Percentiles rank a stretch among this genome's conserved stretches.
Conservation (phyloP, 2,329 filamentous ascomycete species). For the Akanthomyces dipterigenus region DNA sequence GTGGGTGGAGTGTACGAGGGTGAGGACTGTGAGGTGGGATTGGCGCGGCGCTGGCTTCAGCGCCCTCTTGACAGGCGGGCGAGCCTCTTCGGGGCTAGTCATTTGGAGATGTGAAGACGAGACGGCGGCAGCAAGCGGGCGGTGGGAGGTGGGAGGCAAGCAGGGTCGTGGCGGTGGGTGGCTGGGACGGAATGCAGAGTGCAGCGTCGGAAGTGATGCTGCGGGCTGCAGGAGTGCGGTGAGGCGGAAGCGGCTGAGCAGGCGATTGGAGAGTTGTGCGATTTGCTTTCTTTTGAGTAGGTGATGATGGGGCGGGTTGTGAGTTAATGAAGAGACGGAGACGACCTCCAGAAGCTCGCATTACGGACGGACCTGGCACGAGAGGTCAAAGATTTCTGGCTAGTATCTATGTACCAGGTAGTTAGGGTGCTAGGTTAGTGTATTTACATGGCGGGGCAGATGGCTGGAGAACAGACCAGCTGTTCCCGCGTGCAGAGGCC, state of each 20-base stretch:
- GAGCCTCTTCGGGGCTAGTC: constrained; percentile 11
- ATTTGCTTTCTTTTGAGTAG: not conserved
- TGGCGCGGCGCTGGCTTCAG: constrained; percentile 4
- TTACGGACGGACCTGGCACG: no score
- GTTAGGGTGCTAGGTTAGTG: no score
- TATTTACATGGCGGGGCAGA: not conserved
- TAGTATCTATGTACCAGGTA: no score
- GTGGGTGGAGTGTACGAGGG: constrained; percentile 11
- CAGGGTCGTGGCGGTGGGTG: not conserved
- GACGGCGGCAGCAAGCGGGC: not conserved
- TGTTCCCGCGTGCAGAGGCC: not conserved
- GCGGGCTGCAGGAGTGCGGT: not conserved
- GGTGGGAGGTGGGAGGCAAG: not conserved
- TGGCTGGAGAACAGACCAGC: not conserved
- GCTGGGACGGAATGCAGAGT: not conserved
- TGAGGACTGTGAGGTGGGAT: not conserved
- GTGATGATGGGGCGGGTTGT: not conserved
- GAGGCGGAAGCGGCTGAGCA: not conserved
- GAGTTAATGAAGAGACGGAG: not conserved
- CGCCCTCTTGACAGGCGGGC: constrained; percentile 12
- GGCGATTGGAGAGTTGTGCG: not conserved
- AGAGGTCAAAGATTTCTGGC: not conserved
- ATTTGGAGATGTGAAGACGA: constrained; percentile 12
- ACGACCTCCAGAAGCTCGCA: not conserved
- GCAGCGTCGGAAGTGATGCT: constrained; percentile 3